Evolutionary conservation across 768 basidiomycete genomes (phyloP).

Genomic region (Termitomyces bulborhizus): DNA sequence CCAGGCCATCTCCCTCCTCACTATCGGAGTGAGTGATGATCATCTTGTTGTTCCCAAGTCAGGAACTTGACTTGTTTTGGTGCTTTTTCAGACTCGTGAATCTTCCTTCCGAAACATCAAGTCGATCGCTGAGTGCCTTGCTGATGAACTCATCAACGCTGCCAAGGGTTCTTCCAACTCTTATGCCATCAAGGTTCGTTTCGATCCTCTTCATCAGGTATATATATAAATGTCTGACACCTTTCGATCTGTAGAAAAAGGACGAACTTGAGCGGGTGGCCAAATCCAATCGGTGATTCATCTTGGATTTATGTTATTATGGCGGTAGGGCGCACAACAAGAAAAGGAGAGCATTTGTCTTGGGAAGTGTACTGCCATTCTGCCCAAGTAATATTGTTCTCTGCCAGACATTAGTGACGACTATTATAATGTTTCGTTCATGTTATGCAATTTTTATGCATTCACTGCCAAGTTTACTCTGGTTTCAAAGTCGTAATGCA

Average conservation of each 20-base stretch:
- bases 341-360: slow-evolving; percentile 11
- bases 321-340: slow-evolving; percentile 8
- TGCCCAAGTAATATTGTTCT: slow-evolving; percentile 3
- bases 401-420: slow-evolving; percentile 4
- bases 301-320: slow-evolving; percentile 10
- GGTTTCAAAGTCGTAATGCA: not conserved
- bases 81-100: slow-evolving; percentile 76
- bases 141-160: slow-evolving; percentile 99
- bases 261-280: slow-evolving; percentile 99
- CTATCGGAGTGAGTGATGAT: slow-evolving; percentile 76
- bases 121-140: slow-evolving; percentile 97
- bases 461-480: not conserved
- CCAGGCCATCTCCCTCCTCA: slow-evolving; percentile 93
- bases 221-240: slow-evolving; percentile 1
- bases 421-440: slow-evolving; percentile 3
- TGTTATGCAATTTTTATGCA: slow-evolving; percentile 6
- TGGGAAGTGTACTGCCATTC: slow-evolving; percentile 6
- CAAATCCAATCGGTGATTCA: slow-evolving; percentile 96
- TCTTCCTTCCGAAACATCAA: slow-evolving; percentile 99
- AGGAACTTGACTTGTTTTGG: not conserved
- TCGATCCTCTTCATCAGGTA: not conserved
- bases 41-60: not conserved
- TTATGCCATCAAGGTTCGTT: slow-evolving; percentile 92
- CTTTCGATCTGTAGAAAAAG: slow-evolving; percentile 65
- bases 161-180: slow-evolving; percentile 99